Evolutionary conservation across 768 basidiomycete genomes (phyloP).

Genomic region (Hericium alpestre): DNA sequence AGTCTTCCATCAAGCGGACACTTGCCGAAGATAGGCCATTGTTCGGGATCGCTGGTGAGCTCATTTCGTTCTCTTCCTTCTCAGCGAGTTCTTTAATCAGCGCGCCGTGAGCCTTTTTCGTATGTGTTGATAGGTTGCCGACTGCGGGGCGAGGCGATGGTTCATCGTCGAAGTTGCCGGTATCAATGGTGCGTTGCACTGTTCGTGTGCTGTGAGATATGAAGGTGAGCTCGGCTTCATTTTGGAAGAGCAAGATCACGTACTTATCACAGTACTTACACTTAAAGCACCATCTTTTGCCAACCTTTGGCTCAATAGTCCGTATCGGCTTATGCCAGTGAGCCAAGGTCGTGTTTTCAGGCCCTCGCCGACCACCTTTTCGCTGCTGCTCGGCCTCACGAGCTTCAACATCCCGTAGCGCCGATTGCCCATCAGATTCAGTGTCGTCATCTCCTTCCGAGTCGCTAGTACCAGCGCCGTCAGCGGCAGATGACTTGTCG

Average conservation of each 20-base stretch:
- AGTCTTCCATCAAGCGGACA: background rate
- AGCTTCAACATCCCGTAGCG: background rate
- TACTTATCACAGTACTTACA: background rate
- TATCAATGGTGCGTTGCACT: background rate
- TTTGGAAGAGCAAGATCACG: background rate
- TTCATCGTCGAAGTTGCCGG: background rate
- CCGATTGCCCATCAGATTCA: background rate
- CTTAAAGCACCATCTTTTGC: background rate
- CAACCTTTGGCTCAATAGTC: background rate
- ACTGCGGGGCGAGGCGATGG: background rate
- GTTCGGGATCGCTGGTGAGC: background rate
- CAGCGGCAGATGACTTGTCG: no score
- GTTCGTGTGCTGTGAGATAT: background rate
- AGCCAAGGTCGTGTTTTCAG: background rate
- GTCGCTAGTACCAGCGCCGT: background rate
- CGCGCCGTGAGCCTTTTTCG: background rate
- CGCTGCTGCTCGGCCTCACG: background rate
- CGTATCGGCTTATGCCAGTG: background rate
- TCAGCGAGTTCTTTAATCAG: no score
- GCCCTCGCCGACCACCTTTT: background rate
- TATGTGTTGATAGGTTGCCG: slow-evolving; percentile 1
- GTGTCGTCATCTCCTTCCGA: background rate
- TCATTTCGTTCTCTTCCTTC: background rate
- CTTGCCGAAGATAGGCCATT: background rate
- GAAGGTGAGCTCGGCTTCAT: background rate